These are phyloP conservation scores for Cryomyces minteri DNA, from an alignment of 495 filamentous ascomycete species.

Conservation along the genomic window DNA sequence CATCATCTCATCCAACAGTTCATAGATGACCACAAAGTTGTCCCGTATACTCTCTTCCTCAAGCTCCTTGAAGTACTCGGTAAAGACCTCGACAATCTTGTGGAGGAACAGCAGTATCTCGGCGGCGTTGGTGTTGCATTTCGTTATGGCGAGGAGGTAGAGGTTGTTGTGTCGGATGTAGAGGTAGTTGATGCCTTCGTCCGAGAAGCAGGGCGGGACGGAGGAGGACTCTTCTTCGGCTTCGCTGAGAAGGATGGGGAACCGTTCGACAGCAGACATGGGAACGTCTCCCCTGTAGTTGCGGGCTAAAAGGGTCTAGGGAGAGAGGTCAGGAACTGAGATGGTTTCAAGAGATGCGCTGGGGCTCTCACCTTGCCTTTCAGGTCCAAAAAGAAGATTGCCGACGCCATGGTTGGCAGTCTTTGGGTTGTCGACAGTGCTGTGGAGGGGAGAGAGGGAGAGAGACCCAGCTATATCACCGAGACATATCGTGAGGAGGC, in stretches of 20 bases:
- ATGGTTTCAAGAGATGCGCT: background rate
- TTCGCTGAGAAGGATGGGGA: conserved; percentile 90
- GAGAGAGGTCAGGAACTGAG: background rate
- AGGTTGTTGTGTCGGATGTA: conserved; percentile 99
- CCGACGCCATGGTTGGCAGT: conserved; percentile 64
- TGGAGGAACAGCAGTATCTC: conserved; percentile 97
- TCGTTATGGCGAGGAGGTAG: conserved; percentile 93
- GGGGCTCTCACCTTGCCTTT: conserved; percentile 78
- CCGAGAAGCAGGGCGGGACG: conserved; percentile 94
- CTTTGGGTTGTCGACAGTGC: background rate
- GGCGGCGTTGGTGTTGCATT: conserved; percentile 97
- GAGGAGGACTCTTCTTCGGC: conserved; percentile 98
- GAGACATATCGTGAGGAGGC: background rate
- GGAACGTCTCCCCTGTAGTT: conserved; percentile 99
- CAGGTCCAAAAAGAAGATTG: conserved; percentile 95
- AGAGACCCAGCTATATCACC: background rate
- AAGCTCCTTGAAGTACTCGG: conserved; percentile 98
- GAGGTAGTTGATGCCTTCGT: conserved; percentile 98
- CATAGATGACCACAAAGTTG: conserved; percentile 99
- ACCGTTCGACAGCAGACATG: conserved; percentile 98
- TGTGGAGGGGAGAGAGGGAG: background rate
- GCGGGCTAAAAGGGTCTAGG: conserved; percentile 85
- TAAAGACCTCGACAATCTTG: conserved; percentile 96
- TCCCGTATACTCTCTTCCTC: conserved; percentile 99
- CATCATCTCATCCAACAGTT: conserved; percentile 99